Base-by-base conservation (phyloP, 148 eudicot species). In the Nepenthes mirabilis region DNA sequence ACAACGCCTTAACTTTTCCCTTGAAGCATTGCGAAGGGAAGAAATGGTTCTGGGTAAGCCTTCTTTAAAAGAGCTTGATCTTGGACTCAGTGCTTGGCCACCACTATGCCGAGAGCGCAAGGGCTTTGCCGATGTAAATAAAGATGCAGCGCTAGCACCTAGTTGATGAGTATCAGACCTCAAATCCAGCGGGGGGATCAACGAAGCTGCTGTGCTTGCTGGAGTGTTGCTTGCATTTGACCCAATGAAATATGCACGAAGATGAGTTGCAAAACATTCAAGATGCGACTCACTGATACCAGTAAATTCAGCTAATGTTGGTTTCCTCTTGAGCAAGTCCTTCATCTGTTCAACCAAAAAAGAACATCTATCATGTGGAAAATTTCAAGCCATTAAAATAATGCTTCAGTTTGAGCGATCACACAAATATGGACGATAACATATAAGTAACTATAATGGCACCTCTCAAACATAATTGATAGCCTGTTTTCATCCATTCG, bases 281-380 rank as follows among this genome's bases (percentile, higher is more conserved):
- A 93, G 91, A 12, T 96, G 94, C 6, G 96, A 77, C 65, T 93
- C 84, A 52, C 88, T 77, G 9, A 93, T 88, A 66, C 98, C 95
- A 70, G 95, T 85, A 56, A 93, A 65, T 55, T 84, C 84, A 69
- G 91, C 71, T 66, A 93, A 74, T 61, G 96, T 80, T 37, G 96
- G 96, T 70, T 80, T 88, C 69, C 65, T 75, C 61, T 43, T 40
- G 1, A 93, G 84, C 65, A 93, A 74, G 75, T 93, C 86, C 75
- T 83, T 83, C 87, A 93, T 75, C 98, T 93, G 49, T 6, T 63
- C 43, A 57, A 70, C 56, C 63, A 66, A 64, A 56, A 14, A 1
- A 37, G 33, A 40, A 40, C 8, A 40, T 40, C 45, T 40, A 40
- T 40, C 8, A 40, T 4, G 45, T 40, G 8, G 45, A 40, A 23